phyloP scores from a whole-genome alignment of 371 early-diverging fungal species.

The Lichtheimia ornata region DNA sequence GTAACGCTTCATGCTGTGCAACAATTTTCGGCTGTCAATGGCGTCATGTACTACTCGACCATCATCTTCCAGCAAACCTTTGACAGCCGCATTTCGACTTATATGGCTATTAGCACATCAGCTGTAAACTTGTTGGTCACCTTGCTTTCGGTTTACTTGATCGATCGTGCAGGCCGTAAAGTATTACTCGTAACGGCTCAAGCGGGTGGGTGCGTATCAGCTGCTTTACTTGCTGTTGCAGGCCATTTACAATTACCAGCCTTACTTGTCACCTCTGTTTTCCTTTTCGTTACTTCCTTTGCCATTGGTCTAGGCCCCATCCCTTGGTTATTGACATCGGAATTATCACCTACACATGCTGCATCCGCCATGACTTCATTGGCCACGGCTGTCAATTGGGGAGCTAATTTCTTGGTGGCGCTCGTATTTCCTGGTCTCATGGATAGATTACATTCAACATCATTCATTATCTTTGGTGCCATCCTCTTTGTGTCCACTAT shows the following conservation, averaged over 20 bases:
- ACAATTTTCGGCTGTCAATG: slow-evolving; percentile 89
- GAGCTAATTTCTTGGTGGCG: slow-evolving; percentile 49
- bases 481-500: slow-evolving; percentile 27
- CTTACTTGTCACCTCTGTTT: slow-evolving; percentile 65
- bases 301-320: slow-evolving; percentile 86
- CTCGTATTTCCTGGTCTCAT: slow-evolving; percentile 55
- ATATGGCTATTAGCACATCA: slow-evolving; percentile 59
- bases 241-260: slow-evolving; percentile 46
- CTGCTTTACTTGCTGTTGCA: slow-evolving; percentile 56
- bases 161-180: slow-evolving; percentile 79
- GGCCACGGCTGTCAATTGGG: slow-evolving; percentile 66
- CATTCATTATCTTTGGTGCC: slow-evolving; percentile 61
- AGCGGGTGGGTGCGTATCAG: slow-evolving; percentile 57
- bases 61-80: slow-evolving; percentile 56
- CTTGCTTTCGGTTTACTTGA: slow-evolving; percentile 52
- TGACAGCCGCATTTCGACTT: slow-evolving; percentile 51
- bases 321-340: slow-evolving; percentile 79
- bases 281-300: slow-evolving; percentile 81
- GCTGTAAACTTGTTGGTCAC: slow-evolving; percentile 67
- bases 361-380: slow-evolving; percentile 56
- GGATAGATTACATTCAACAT: slow-evolving; percentile 49
- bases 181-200: slow-evolving; percentile 67
- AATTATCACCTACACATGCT: slow-evolving; percentile 69
- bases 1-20: slow-evolving; percentile 58
- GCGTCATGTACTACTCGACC: slow-evolving; percentile 80